Conservation (phyloP, 2,329 filamentous ascomycete species). For the Neopestalotiopsis sp. region DNA sequence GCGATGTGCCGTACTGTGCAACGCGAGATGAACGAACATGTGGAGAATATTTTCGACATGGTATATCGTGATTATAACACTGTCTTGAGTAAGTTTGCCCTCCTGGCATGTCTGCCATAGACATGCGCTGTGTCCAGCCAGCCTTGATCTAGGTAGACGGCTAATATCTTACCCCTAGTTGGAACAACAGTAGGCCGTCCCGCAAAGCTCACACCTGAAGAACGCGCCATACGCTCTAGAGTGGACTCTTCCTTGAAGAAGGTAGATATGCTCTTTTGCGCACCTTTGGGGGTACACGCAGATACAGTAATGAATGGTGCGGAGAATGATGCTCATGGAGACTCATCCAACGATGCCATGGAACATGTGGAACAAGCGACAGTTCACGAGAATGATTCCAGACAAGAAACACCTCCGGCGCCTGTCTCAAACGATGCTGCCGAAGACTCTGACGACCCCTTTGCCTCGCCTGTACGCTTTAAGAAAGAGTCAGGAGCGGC, state of each 20-base stretch:
- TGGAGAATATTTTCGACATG: constrained; percentile 4
- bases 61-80: not conserved
- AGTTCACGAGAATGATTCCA: not conserved
- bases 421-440: not conserved
- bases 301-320: not conserved
- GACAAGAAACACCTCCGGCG: not conserved
- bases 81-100: not conserved
- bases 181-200: not conserved
- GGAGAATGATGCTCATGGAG: not conserved
- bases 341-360: not conserved
- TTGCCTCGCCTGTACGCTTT: not conserved
- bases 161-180: not conserved
- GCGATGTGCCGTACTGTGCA: constrained; percentile 35
- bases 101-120: not conserved
- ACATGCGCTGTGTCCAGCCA: not conserved
- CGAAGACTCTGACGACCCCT: not conserved
- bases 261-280: not conserved
- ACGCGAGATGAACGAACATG: constrained; percentile 19
- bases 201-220: not conserved
- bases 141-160: too few relatives aligned
- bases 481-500: not conserved
- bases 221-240: not conserved
- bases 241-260: not conserved
- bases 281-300: not conserved
- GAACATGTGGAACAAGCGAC: not conserved